phyloP scores from a whole-genome alignment of 768 basidiomycete genomes.

The Trametes cubensis region DNA sequence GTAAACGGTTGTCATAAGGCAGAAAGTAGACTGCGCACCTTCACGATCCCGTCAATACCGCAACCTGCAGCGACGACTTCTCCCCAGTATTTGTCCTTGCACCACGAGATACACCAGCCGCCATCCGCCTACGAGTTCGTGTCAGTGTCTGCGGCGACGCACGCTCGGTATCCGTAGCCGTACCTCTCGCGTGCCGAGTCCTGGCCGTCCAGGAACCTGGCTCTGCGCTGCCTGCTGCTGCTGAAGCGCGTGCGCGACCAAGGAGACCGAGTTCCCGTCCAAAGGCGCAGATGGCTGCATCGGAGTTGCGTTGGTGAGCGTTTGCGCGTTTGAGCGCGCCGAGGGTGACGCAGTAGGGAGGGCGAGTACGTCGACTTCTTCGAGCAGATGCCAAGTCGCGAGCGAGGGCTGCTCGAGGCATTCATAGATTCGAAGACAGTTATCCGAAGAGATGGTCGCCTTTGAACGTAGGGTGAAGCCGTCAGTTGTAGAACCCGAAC shows the following conservation, averaged over 20 bases:
- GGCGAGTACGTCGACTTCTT: conserved; percentile 73
- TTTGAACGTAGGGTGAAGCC: conserved; percentile 33
- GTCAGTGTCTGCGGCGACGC: too few species aligned
- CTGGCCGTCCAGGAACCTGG: conserved; percentile 39
- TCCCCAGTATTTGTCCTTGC: conserved; percentile 95
- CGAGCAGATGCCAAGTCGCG: conserved; percentile 71
- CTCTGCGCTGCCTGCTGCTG: conserved; percentile 50
- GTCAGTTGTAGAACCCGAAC: not conserved
- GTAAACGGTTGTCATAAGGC: not conserved
- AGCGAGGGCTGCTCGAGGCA: conserved; percentile 77
- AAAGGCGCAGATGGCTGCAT: conserved; percentile 59
- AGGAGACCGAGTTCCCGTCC: conserved; percentile 54
- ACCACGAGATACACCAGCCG: conserved; percentile 95
- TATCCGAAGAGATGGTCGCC: conserved; percentile 91
- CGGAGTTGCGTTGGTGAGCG: conserved; percentile 67
- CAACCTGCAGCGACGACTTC: conserved; percentile 80
- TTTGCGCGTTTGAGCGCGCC: conserved; percentile 49
- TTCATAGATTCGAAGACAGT: conserved; percentile 86
- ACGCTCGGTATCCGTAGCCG: not conserved
- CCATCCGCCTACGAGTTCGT: conserved; percentile 59
- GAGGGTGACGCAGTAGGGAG: conserved; percentile 50
- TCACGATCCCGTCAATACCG: conserved; percentile 73
- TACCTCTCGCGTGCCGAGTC: conserved; percentile 63
- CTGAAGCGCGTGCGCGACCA: conserved; percentile 67
- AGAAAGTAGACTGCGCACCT: conserved; percentile 49